phyloP scores from a whole-genome alignment of 1,139 yeast species.

The Eremothecium gossypii region DNA sequence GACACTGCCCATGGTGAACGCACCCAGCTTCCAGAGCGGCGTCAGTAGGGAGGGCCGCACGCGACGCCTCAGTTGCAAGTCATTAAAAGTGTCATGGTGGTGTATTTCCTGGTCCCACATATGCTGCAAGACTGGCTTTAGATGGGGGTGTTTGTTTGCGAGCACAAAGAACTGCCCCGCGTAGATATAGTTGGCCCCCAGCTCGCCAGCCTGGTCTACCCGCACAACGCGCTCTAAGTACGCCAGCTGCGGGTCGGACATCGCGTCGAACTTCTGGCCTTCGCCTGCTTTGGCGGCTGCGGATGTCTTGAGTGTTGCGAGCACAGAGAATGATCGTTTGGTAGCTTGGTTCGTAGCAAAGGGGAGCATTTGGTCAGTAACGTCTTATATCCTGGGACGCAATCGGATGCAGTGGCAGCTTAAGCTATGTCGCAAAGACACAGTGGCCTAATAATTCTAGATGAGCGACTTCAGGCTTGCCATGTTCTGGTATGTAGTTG shows the following conservation, averaged over 20 bases:
- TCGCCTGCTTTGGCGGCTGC: neutral
- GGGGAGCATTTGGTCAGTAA: slow-evolving; percentile 1
- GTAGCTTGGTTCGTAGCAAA: slow-evolving; percentile 2
- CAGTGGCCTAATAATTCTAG: no score
- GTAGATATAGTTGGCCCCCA: slow-evolving; percentile 94
- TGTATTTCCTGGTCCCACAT: slow-evolving; percentile 98
- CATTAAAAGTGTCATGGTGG: slow-evolving; percentile 79
- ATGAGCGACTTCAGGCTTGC: no score
- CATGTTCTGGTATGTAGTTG: no score
- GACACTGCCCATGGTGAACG: slow-evolving; percentile 73
- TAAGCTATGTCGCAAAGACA: no score
- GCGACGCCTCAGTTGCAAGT: slow-evolving; percentile 62
- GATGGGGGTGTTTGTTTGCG: slow-evolving; percentile 58
- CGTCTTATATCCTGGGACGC: neutral
- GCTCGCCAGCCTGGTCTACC: slow-evolving; percentile 97
- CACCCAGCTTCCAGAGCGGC: slow-evolving; percentile 90
- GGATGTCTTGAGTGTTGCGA: slow-evolving; percentile 6
- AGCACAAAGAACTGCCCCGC: slow-evolving; percentile 82
- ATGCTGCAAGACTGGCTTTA: slow-evolving; percentile 67
- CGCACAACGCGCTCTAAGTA: slow-evolving; percentile 69
- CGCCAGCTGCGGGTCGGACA: slow-evolving; percentile 56
- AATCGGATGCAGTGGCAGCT: neutral
- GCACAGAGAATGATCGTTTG: slow-evolving; percentile 9
- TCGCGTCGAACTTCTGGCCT: slow-evolving; percentile 19
- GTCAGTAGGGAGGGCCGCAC: slow-evolving; percentile 87